Evolutionary conservation across 1,284 basidiomycete genomes (phyloP), one percentile per base, ranked within the genome.

Genomic region (Tylopilus sp.): DNA sequence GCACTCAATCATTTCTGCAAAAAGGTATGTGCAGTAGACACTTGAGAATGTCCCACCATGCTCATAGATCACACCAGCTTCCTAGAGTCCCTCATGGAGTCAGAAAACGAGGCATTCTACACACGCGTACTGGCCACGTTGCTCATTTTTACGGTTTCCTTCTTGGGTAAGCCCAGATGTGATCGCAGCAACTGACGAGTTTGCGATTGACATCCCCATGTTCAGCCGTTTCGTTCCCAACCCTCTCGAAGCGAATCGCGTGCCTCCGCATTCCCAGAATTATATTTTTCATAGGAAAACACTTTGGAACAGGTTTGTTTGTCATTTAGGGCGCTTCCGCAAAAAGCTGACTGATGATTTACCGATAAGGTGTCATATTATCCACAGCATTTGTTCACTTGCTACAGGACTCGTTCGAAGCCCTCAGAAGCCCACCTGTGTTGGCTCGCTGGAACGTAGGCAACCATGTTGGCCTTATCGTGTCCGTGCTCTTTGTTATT

Each of bases 381-480:
- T 88, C 92, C 5, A 93, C 92, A 0, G 91, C 91, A 0, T 93
- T 93, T 73, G 89, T 90, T 27, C 92, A 93, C 76, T 82, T 93
- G 16, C 82, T 93, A 16, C 90, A 91, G 71, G 92, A 93, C 68
- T 88, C 91, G 0, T 93, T 92, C 74, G 83, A 85, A 64, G 84
- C 86, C 4, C 81, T 93, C 16, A 81, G 82, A 59, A 81, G 84
- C 65, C 83, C 83, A 0, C 75, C 71, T 6, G 84, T 91, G 25
- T 82, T 82, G 65, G 75, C 79, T 59, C 75, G 77, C 48, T 90
- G 84, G 71, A 78, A 80, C 5, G 75, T 90, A 27, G 85, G 85
- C 10, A 77, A 86, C 33, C 86, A 88, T 83, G 86, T 88, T 1
- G 92, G 92, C 8, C 78, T 90, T 13, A 89, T 93, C 41, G 88